Evolutionary conservation across 306 rosid species (phyloP).

Genomic region (Oemleria cerasiformis): DNA sequence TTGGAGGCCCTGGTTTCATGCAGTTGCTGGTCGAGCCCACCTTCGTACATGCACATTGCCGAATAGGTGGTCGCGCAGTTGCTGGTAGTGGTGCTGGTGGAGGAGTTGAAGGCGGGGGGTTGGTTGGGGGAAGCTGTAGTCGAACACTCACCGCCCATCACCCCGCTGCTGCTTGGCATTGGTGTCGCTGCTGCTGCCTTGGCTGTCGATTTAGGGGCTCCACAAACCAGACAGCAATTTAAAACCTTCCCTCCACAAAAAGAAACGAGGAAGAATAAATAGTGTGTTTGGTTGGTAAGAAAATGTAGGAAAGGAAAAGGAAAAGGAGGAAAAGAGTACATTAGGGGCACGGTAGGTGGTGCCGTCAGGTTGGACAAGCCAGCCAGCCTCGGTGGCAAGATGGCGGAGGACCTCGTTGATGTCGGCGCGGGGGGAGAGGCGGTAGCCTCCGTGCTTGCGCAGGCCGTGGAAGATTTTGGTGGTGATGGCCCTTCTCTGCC

Average conservation of each 20-base stretch:
- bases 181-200: constrained; percentile 7
- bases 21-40: neutral
- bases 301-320: neutral
- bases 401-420: constrained; percentile 52
- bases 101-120: neutral
- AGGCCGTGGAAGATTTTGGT: constrained; percentile 51
- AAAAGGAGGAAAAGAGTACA: neutral
- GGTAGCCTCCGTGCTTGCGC: constrained; percentile 50
- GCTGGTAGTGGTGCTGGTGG: neutral
- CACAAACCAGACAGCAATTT: constrained; percentile 40
- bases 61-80: neutral
- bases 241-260: constrained; percentile 24
- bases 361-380: constrained; percentile 44
- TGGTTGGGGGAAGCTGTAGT: constrained; percentile 32
- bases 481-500: constrained; percentile 52
- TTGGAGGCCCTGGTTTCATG: constrained; percentile 34
- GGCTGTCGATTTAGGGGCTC: constrained; percentile 24
- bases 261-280: neutral
- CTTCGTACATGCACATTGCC: constrained; percentile 9
- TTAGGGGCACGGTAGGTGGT: constrained; percentile 49
- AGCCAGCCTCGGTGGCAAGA: constrained; percentile 53
- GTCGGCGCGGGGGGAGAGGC: constrained; percentile 45
- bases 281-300: constrained; percentile 19
- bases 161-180: constrained; percentile 28
- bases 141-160: constrained; percentile 32